Base-by-base conservation (phyloP, 148 eudicot species). In the Pouteria glomerata region DNA sequence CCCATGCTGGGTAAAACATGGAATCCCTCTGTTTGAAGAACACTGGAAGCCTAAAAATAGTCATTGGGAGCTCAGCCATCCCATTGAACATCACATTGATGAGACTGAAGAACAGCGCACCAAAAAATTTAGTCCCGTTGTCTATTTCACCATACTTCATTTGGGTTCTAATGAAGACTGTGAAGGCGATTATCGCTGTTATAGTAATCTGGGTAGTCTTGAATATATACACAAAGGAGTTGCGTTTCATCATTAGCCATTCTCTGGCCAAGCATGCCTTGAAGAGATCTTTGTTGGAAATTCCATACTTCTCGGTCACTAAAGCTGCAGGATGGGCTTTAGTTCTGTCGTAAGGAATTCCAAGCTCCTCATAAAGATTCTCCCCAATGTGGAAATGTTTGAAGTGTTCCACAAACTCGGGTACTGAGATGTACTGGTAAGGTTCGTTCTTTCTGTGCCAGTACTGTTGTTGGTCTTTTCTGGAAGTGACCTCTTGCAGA, bases 231-330 rank as follows among this genome's bases (percentile, higher is more conserved):
- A 90, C 59, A 65, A 86, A 88, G 1, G 87, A 82, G 77, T 81
- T 90, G 24, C 88, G 79, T 73, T 88, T 88, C 90, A 90, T 86
- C 56, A 90, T 55, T 34, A 86, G 30, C 86, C 84, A 85, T 60
- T 90, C 96, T 64, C 93, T 86, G 1, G 86, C 59, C 18, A 90
- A 74, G 66, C 86, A 84, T 0, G 89, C 90, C 82, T 80, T 88
- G n/a, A 90, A 77, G 57, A 88, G 82, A 27, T 88, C 89, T 71
- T 30, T 77, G 65, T 76, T 88, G 11, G 85, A 79, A 8, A 86
- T 78, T 35, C 93, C 96, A 68, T 83, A 88, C 71, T 83, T 88
- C 1, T 78, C 75, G 15, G 61, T 81, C 45, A 84, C 84, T 53
- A 84, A 68, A 14, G 87, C 82, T 1, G 87, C 87, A 13, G 84